Evolutionary conservation across 2,329 filamentous ascomycete species (phyloP), one percentile per base, ranked within the genome.

Genomic region (Sporothrix brasiliensis): DNA sequence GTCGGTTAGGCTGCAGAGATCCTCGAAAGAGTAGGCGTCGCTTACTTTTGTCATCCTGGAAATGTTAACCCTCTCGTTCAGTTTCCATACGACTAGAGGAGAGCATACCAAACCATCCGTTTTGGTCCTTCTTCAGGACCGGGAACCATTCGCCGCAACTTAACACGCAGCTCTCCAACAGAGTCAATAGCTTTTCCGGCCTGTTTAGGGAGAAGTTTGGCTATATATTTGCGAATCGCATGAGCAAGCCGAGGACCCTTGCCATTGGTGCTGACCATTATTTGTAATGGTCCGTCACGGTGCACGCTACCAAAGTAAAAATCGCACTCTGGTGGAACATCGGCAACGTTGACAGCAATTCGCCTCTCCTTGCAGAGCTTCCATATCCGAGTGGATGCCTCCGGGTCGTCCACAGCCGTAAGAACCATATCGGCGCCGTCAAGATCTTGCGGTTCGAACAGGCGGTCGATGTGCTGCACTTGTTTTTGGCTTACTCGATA

Each of bases 241-340:
- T 92, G 94, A 11, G 95, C 95, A 73, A 99, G 82, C 78, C 94
- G 90, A 0, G 95, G 95, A 0, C 95, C 95, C 78, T 97, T 97
- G 68, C 95, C 95, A 79, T 98, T 99, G 49, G 95, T 99, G 82
- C 92, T 96, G 75, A 99, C 94, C 95, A 99, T 99, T 77, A 99
- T 91, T 83, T 99, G 95, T 72, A 99, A 81, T 6, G 95, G 95
- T 0, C 95, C 95, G 79, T 99, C 95, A 67, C 95, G 90, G 81
- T 99, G 92, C 52, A 97, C 90, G 78, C 92, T 95, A 73, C 95
- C 95, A 82, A 99, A 99, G 84, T 97, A 99, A 79, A 99, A 99
- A 78, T 99, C 95, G 80, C 95, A 99, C 80, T 99, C 95, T 0
- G 93, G 87, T 0, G 95, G 95, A 3, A 99, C 95, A 78, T 99